Conservation (phyloP, 2,329 filamentous ascomycete genomes). For the Chaetomium globosum region DNA sequence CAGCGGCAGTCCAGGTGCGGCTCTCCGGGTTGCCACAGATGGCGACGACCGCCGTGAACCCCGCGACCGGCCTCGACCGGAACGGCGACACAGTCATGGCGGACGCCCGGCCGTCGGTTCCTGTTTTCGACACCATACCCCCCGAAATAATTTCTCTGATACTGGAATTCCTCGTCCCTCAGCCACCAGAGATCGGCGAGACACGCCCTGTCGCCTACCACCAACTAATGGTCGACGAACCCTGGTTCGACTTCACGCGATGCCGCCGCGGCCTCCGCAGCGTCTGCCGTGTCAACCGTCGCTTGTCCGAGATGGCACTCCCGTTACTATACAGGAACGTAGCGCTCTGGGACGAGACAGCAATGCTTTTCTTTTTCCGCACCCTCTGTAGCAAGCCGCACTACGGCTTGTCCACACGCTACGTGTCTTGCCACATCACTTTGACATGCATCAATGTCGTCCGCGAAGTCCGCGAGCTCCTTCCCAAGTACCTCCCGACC, state of each 20-base stretch:
- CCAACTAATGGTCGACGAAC: slow-evolving; percentile 35
- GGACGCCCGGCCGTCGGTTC: not conserved
- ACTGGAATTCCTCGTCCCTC: slow-evolving; percentile 34
- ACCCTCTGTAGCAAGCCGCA: slow-evolving; percentile 34
- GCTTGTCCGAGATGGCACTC: slow-evolving; percentile 27
- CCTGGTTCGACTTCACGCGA: slow-evolving; percentile 38
- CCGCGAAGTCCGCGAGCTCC: slow-evolving; percentile 30
- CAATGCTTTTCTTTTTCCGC: slow-evolving; percentile 35
- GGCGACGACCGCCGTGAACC: not conserved
- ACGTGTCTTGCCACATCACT: slow-evolving; percentile 37
- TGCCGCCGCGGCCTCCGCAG: slow-evolving; percentile 35
- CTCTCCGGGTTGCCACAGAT: no score
- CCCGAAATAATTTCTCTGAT: slow-evolving; percentile 24
- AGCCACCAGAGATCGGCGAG: slow-evolving; percentile 37
- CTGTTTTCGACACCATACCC: slow-evolving; percentile 2
- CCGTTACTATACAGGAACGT: slow-evolving; percentile 36
- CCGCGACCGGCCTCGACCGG: not conserved
- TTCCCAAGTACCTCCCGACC: slow-evolving; percentile 26
- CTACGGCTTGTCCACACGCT: slow-evolving; percentile 33
- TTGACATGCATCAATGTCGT: slow-evolving; percentile 30
- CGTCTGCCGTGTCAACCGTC: slow-evolving; percentile 33
- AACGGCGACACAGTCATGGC: slow-evolving; percentile 1
- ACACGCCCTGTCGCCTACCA: slow-evolving; percentile 36
- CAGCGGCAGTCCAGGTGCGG: not conserved
- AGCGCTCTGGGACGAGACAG: slow-evolving; percentile 32